phyloP scores from a whole-genome alignment of 2,329 filamentous ascomycete genomes.

The Penicillium sp. region DNA sequence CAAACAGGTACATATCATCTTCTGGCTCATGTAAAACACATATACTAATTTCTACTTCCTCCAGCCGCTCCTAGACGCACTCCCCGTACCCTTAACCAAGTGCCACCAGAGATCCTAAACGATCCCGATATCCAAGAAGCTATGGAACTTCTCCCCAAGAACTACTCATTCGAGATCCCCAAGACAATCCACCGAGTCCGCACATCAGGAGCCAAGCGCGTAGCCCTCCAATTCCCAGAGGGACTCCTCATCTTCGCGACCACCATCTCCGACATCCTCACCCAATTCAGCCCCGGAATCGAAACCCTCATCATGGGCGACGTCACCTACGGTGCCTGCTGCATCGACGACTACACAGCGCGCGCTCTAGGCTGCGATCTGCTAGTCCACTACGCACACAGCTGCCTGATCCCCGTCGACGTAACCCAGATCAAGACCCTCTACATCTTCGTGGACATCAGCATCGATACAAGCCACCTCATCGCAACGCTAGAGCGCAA shows the following conservation, averaged over 20 bases:
- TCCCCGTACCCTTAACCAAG: conserved; percentile 82
- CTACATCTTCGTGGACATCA: conserved; percentile 97
- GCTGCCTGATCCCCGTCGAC: conserved; percentile 91
- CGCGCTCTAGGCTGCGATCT: conserved; percentile 90
- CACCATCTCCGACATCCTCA: conserved; percentile 94
- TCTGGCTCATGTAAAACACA: neutral
- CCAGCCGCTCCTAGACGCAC: conserved; percentile 69
- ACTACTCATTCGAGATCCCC: conserved; percentile 98
- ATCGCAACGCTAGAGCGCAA: conserved; percentile 84
- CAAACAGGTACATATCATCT: conserved; percentile 35
- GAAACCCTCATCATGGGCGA: conserved; percentile 99
- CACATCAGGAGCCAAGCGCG: conserved; percentile 70
- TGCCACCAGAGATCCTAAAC: conserved; percentile 81
- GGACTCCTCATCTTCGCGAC: conserved; percentile 93
- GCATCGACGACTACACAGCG: conserved; percentile 97
- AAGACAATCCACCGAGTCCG: conserved; percentile 97
- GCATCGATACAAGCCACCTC: conserved; percentile 86
- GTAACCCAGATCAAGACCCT: conserved; percentile 96
- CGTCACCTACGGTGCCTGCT: conserved; percentile 97
- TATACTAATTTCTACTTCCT: conserved; percentile 1
- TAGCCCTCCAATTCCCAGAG: conserved; percentile 97
- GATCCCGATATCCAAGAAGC: conserved; percentile 83
- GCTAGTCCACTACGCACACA: conserved; percentile 94
- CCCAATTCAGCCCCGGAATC: conserved; percentile 85
- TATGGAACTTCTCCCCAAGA: conserved; percentile 81